Percentiles rank a stretch among this genome's conserved stretches.
phyloP scores from a whole-genome alignment of 2,329 filamentous ascomycete species.

The Fusarium protoensiforme region DNA sequence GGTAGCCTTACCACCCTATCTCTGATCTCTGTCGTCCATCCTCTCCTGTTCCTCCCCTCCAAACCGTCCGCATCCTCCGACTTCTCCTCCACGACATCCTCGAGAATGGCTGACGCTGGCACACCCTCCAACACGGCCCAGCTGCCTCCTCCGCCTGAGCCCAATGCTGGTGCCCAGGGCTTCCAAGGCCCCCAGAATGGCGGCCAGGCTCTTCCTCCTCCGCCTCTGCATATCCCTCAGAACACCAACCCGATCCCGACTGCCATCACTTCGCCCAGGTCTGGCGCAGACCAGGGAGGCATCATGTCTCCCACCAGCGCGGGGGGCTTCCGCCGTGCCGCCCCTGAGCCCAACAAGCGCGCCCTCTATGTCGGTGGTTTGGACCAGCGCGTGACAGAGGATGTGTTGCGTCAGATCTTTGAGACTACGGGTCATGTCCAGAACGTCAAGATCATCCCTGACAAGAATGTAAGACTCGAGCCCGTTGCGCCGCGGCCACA shows the following conservation, averaged over 20 bases:
- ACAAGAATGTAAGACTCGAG: conserved; percentile 90
- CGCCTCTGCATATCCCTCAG: conserved; percentile 91
- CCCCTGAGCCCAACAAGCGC: conserved; percentile 98
- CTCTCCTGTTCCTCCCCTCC: conserved; percentile 23
- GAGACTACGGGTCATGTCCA: conserved; percentile 98
- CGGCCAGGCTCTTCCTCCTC: conserved; percentile 82
- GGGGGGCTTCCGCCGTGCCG: conserved; percentile 86
- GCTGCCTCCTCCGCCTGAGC: conserved; percentile 76
- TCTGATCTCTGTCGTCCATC: conserved; percentile 33
- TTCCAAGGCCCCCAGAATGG: conserved; percentile 79
- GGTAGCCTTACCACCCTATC: conserved; percentile 40
- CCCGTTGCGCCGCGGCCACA: neutral
- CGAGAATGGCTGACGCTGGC: conserved; percentile 81
- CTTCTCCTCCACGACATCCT: conserved; percentile 28
- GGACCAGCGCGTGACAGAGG: conserved; percentile 94
- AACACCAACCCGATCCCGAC: conserved; percentile 97
- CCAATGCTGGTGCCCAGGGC: conserved; percentile 77
- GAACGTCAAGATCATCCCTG: conserved; percentile 99
- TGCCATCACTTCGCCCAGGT: conserved; percentile 89
- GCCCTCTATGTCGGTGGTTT: conserved; percentile 95
- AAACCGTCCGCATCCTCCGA: conserved; percentile 18
- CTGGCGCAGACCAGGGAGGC: conserved; percentile 69
- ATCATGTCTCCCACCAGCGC: conserved; percentile 89
- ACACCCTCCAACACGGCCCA: conserved; percentile 70
- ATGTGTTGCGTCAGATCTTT: conserved; percentile 96